Conservation (phyloP, 176 grass and related monocot genomes). For the Oropetium thomaeum region DNA sequence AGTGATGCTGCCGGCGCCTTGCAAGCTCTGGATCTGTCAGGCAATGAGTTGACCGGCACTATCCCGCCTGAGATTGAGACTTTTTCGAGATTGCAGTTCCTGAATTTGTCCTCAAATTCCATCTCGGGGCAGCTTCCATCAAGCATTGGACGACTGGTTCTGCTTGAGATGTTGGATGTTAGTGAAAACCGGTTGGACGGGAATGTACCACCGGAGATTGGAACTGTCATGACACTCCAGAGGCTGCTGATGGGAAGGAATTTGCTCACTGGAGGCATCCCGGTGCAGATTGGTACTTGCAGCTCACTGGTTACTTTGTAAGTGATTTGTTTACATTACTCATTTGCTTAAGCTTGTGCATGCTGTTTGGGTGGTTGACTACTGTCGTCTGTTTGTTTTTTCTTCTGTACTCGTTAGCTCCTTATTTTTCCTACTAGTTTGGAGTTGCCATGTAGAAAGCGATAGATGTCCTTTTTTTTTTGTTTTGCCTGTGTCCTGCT, state of each 20-base stretch:
- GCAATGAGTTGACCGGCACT: slow-evolving; percentile 46
- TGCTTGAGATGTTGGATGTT: slow-evolving; percentile 62
- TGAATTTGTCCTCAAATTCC: slow-evolving; percentile 63
- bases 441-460: slow-evolving; percentile 28
- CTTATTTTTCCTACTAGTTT: slow-evolving; percentile 29
- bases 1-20: slow-evolving; percentile 11
- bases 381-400: slow-evolving; percentile 23
- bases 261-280: slow-evolving; percentile 60
- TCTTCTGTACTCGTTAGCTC: slow-evolving; percentile 7
- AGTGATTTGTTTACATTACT: slow-evolving; percentile 13
- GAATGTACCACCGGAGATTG: slow-evolving; percentile 52
- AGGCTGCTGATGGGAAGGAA: slow-evolving; percentile 53
- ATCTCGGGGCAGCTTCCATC: slow-evolving; percentile 57
- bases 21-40: slow-evolving; percentile 58
- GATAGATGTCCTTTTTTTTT: slow-evolving; percentile 30
- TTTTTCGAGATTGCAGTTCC: slow-evolving; percentile 34
- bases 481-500: slow-evolving; percentile 23
- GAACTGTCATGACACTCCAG: slow-evolving; percentile 34
- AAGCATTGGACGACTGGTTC: slow-evolving; percentile 43
- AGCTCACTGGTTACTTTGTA: slow-evolving; percentile 56
- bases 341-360: not conserved
- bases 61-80: slow-evolving; percentile 42
- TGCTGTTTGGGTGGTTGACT: not conserved
- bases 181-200: slow-evolving; percentile 49
- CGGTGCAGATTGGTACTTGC: slow-evolving; percentile 61